Percentiles rank a stretch among this genome's conserved stretches.
These are phyloP conservation scores for Arachis hypogaea DNA, from an alignment of 306 rosid genomes.

Conservation along the genomic window DNA sequence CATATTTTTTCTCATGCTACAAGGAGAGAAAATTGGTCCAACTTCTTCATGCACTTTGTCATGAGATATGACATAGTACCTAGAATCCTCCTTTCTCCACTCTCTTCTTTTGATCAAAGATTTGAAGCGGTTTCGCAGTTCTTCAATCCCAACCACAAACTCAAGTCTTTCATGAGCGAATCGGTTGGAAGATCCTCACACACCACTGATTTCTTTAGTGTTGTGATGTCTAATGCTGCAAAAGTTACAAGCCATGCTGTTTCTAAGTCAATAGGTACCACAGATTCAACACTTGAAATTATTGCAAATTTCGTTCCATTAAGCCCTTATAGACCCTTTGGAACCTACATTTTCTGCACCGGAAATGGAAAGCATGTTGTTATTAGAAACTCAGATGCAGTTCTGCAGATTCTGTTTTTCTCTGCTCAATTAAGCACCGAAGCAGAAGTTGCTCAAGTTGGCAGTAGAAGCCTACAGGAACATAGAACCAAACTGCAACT, in stretches of 20 bases:
- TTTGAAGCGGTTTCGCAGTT: constrained; percentile 40
- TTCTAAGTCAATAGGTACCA: constrained; percentile 58
- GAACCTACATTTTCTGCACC: constrained; percentile 65
- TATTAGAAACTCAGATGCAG: constrained; percentile 61
- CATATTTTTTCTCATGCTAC: constrained; percentile 77
- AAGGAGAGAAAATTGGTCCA: constrained; percentile 70
- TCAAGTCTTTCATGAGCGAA: not conserved
- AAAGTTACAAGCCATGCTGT: constrained; percentile 62
- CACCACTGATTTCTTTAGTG: constrained; percentile 35
- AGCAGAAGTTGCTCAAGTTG: constrained; percentile 29
- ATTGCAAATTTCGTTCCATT: constrained; percentile 48
- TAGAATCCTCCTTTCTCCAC: constrained; percentile 64
- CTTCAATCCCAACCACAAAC: constrained; percentile 41
- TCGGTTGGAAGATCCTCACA: not conserved
- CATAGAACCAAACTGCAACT: constrained; percentile 45
- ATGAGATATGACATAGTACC: constrained; percentile 71
- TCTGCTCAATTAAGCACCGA: constrained; percentile 50
- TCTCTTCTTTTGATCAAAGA: constrained; percentile 39
- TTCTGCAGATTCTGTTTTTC: constrained; percentile 67
- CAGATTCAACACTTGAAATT: constrained; percentile 53
- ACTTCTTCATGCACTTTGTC: constrained; percentile 56
- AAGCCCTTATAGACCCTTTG: constrained; percentile 87
- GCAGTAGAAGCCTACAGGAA: constrained; percentile 43
- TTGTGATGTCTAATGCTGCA: constrained; percentile 57
- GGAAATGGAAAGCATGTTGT: constrained; percentile 49